Evolutionary conservation across 2,329 filamentous ascomycete species (phyloP).

Genomic region (Pestalotiopsis sp.): DNA sequence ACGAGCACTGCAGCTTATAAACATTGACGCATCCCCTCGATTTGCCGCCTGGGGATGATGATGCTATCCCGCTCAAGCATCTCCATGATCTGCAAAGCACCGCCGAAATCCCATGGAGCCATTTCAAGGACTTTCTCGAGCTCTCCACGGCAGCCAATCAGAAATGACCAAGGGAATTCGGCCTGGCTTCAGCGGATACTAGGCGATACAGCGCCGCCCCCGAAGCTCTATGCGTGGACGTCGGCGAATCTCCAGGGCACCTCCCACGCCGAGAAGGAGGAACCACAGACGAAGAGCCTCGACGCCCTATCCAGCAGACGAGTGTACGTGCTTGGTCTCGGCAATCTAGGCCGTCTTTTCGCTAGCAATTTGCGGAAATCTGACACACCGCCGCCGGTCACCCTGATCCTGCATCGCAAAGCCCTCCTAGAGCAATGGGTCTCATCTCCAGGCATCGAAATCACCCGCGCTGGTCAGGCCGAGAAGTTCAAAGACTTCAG

Average conservation of each 20-base stretch:
- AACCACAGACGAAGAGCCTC: too few species aligned
- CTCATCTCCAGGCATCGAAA: slow-evolving; percentile 44
- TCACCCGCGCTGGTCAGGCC: slow-evolving; percentile 37
- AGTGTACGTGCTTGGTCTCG: slow-evolving; percentile 78
- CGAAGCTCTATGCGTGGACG: slow-evolving; percentile 32
- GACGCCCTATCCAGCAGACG: slow-evolving; percentile 34
- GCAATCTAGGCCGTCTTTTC: slow-evolving; percentile 80
- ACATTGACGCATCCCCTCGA: not conserved
- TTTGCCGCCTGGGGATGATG: not conserved
- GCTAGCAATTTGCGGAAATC: slow-evolving; percentile 71
- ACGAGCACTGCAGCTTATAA: not conserved
- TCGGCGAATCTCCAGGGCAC: slow-evolving; percentile 22
- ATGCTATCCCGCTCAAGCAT: not conserved
- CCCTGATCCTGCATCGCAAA: slow-evolving; percentile 73
- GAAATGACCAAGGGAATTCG: not conserved
- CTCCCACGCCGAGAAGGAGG: not conserved
- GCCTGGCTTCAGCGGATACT: slow-evolving; percentile 17
- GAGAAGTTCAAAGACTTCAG: slow-evolving; percentile 43
- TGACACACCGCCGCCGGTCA: slow-evolving; percentile 68
- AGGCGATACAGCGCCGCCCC: slow-evolving; percentile 20
- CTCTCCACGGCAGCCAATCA: not conserved
- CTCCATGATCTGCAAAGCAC: not conserved
- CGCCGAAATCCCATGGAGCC: not conserved
- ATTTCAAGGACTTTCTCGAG: not conserved
- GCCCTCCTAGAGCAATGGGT: slow-evolving; percentile 53